A percentile compares a stretch with the other conserved stretches of the same genome.
Evolutionary conservation across 345 rosid species (phyloP).

Genomic region (Noccaea bulbosa): DNA sequence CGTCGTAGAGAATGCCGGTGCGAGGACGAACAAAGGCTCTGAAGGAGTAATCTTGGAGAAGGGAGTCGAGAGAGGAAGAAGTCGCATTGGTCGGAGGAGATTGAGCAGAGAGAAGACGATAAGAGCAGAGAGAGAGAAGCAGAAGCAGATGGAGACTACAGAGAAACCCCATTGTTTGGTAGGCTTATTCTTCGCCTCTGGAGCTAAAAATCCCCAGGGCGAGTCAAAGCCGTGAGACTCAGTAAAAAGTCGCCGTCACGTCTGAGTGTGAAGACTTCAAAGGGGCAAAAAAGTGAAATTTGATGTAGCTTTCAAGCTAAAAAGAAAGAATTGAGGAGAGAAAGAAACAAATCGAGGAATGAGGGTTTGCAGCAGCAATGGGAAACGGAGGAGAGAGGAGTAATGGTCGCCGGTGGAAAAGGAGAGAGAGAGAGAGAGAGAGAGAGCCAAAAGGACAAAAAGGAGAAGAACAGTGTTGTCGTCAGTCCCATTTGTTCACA

Average conservation of each 20-base stretch:
- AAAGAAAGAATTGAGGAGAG: slow-evolving; percentile 21
- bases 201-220: slow-evolving; percentile 39
- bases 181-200: slow-evolving; percentile 31
- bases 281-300: slow-evolving; percentile 1
- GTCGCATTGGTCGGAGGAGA: slow-evolving; percentile 50
- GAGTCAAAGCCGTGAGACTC: slow-evolving; percentile 41
- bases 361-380: slow-evolving; percentile 33
- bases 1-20: slow-evolving; percentile 73
- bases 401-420: slow-evolving; percentile 43
- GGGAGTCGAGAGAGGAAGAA: slow-evolving; percentile 67
- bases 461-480: slow-evolving; percentile 46
- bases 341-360: slow-evolving; percentile 29
- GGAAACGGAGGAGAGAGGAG: slow-evolving; percentile 36
- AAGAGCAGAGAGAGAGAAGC: slow-evolving; percentile 33
- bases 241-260: slow-evolving; percentile 46
- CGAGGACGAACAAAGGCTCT: slow-evolving; percentile 67
- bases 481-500: slow-evolving; percentile 44
- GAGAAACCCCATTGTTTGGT: slow-evolving; percentile 72
- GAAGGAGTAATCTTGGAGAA: slow-evolving; percentile 87
- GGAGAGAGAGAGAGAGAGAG: slow-evolving; percentile 34
- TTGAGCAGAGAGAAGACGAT: slow-evolving; percentile 36
- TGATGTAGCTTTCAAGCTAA: neutral
- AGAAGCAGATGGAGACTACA: slow-evolving; percentile 60
- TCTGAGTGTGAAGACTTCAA: slow-evolving; percentile 18
- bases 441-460: slow-evolving; percentile 42